Evolutionary conservation across 176 grass and related monocot species (phyloP), one percentile per base, ranked within the genome.

Genomic region (Themeda triandra): DNA sequence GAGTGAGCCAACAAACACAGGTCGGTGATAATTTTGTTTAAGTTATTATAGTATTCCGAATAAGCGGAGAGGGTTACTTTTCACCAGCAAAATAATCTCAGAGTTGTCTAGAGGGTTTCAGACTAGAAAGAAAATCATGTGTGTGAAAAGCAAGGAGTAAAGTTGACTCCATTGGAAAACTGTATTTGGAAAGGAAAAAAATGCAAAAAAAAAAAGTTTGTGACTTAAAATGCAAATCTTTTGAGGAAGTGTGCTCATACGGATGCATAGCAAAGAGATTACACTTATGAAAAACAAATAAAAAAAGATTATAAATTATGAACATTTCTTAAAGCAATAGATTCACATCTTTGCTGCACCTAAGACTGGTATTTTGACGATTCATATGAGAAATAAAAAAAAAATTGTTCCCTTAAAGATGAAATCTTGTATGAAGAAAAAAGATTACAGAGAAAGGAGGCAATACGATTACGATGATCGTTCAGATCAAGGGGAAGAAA

Each of bases 21-120:
- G 28, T 17, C 8, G 35, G 33, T 33, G 28, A 23, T 78, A 45
- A 14, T 67, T 65, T 80, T 80, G 19, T 80, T 68, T 11, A 36
- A 66, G 51, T 11, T 29, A 48, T 75, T 75, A 69, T 64, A 69
- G 18, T 85, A 68, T 58, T 69, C 33, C 41, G 4, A 77, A 77
- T 2, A 27, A 56, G 25, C 33, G 40, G 6, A 58, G 6, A 42
- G 8, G 3, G 29, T 24, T 60, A 42, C 76, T 45, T 62, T 82
- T 73, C 46, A 56, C 32, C 33, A 15, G 35, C 13, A 76, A 76
- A 76, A 76, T 77, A 58, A 49, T 8, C 29, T 56, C 30, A 29
- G 29, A 42, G 32, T 44, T 17, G 37, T 39, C 36, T 69, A 8
- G 71, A 54, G 69, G 23, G 28, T 25, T 19, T 19, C 6, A 51